Conservation (phyloP, 2,329 filamentous ascomycete species). For the Cylindrodendrum hubeiense region DNA sequence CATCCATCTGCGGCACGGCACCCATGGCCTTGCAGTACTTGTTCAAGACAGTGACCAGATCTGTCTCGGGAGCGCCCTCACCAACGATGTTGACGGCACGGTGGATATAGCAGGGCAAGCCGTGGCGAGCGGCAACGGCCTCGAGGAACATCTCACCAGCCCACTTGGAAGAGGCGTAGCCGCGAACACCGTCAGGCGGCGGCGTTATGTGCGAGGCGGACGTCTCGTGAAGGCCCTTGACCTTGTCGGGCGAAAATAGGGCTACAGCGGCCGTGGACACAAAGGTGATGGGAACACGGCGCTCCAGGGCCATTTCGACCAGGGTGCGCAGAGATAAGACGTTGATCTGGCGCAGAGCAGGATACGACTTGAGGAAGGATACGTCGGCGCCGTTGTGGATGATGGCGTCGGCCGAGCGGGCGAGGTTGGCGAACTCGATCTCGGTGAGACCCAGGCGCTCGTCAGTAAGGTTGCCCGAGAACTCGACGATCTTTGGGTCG, state of each 20-base stretch:
- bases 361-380: conserved; percentile 49
- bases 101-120: background rate
- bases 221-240: background rate
- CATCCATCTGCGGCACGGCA: background rate
- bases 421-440: no score
- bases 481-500: background rate
- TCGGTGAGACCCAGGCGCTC: background rate
- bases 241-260: background rate
- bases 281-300: conserved; percentile 51
- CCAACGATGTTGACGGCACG: background rate
- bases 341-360: conserved; percentile 44
- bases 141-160: conserved; percentile 2
- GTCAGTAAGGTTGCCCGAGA: background rate
- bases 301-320: conserved; percentile 32
- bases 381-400: conserved; percentile 62
- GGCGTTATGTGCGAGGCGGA: background rate
- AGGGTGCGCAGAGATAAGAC: conserved; percentile 47
- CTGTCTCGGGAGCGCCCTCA: background rate
- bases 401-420: conserved; percentile 58
- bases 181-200: background rate
- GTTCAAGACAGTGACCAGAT: background rate
- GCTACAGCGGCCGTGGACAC: conserved; percentile 47
- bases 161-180: conserved; percentile 16
- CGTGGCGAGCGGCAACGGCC: background rate
- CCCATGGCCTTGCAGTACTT: conserved; percentile 4